Base-by-base conservation (phyloP, 169 alveolate species). In the Plasmodium berghei region DNA sequence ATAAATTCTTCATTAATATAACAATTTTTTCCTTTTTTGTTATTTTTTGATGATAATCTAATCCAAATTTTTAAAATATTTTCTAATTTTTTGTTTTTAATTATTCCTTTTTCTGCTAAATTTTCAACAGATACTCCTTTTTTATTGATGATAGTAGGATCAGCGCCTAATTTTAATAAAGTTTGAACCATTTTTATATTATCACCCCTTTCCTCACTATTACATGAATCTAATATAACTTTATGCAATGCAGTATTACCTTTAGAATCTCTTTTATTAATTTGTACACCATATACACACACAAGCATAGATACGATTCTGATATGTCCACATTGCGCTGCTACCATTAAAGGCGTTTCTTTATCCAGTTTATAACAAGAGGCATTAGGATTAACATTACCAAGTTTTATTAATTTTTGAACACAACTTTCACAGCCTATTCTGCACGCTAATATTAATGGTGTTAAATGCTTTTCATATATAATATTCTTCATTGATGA, bases 331-430 rank as follows among this genome's bases (percentile, higher is more conserved):
- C 77, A 61, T n/a, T 90, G 92, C 4, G 95, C 97, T 0, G 97
- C 97, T 20, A 94, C 95, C 98, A 96, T 96, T 75, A 96, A 75
- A 8, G 97, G 97, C 4, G 97, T 92, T 46, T 75, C 88, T 10
- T 74, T 88, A n/a, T 58, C 87, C 64, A 80, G 66, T 58, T 92
- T 95, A 48, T 88, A 64, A n/a, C 92, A 88, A 34, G 72, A 61
- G 9, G 93, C 94, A 67, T 92, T 93, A 48, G 95, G 93, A 69
- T 73, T 72, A 42, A 90, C 89, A 61, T 92, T 89, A 6, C 93
- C 92, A 85, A 80, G 70, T 63, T 95, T 95, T 64, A 92, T 72
- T 66, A 90, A 85, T 92, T 90, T 55, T 64, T 80, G 71, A 28
- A 73, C 93, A 66, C 95, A 61, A 20, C 93, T 89, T 77, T 88